phyloP scores from a whole-genome alignment of 1,284 basidiomycete species.

The Melampsora larici-populina region DNA sequence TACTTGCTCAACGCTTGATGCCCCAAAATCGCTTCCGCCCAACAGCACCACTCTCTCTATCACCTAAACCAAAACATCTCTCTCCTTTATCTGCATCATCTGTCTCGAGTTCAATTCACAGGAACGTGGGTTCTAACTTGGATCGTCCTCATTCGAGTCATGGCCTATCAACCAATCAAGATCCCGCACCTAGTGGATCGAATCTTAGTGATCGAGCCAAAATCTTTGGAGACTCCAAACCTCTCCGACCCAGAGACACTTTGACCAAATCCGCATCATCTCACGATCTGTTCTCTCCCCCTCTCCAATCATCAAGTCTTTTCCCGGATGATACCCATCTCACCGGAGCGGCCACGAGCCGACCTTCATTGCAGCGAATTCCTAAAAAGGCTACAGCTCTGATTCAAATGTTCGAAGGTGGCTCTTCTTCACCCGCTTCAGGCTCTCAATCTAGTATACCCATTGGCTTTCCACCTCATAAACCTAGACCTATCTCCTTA shows the following conservation, averaged over 20 bases:
- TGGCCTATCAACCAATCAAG: not conserved
- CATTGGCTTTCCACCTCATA: conserved; percentile 17
- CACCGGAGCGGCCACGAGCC: not conserved
- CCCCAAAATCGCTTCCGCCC: conserved; percentile 10
- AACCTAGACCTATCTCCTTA: conserved; percentile 1
- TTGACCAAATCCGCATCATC: conserved; percentile 2
- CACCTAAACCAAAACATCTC: conserved; percentile 23
- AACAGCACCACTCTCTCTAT: conserved; percentile 22
- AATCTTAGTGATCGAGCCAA: not conserved
- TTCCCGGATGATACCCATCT: not conserved
- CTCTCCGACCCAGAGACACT: not conserved
- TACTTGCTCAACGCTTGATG: conserved; percentile 19
- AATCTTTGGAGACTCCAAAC: not conserved
- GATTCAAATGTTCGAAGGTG: conserved; percentile 39
- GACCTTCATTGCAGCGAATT: conserved; percentile 32
- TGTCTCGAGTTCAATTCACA: conserved; percentile 8
- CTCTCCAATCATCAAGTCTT: not conserved
- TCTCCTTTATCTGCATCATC: conserved; percentile 12
- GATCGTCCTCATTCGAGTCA: not conserved
- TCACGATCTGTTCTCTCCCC: conserved; percentile 9
- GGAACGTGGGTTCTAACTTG: not conserved
- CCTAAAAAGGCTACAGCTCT: conserved; percentile 38
- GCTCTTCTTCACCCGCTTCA: not conserved
- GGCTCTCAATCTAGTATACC: conserved; percentile 2
- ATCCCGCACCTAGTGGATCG: not conserved